These are phyloP conservation scores for Mortierella sp. DNA, from an alignment of 371 early-diverging fungal species.

Conservation along the genomic window DNA sequence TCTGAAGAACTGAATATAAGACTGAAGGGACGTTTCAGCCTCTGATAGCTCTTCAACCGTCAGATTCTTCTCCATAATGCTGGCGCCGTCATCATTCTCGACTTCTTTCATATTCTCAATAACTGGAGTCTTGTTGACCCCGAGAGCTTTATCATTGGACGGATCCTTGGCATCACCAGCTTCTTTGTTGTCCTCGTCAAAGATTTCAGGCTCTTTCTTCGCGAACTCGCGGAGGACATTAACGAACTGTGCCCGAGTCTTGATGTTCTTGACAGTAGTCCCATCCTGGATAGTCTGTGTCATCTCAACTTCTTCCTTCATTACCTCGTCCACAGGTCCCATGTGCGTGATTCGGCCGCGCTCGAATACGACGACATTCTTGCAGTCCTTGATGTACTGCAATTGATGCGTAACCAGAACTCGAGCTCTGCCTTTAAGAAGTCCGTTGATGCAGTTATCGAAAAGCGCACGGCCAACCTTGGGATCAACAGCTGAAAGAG, in stretches of 20 bases:
- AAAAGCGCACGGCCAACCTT: conserved; percentile 63
- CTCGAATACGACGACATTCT: conserved; percentile 30
- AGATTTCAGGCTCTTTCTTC: conserved; percentile 23
- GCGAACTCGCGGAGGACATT: conserved; percentile 50
- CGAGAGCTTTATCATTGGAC: conserved; percentile 32
- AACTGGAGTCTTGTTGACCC: background rate
- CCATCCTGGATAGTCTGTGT: conserved; percentile 20
- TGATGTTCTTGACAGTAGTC: conserved; percentile 31
- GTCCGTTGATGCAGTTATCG: conserved; percentile 56
- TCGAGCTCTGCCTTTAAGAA: conserved; percentile 45
- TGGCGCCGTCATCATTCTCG: background rate
- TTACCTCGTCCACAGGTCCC: conserved; percentile 30
- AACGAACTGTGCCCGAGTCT: conserved; percentile 42
- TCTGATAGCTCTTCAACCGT: conserved; percentile 35
- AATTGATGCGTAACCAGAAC: conserved; percentile 59
- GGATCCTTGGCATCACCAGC: background rate
- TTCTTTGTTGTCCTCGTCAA: background rate
- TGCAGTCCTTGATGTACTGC: conserved; percentile 65
- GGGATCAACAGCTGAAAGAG: conserved; percentile 84
- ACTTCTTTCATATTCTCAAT: background rate
- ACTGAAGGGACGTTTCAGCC: background rate
- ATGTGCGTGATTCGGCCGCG: conserved; percentile 48
- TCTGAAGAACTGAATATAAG: conserved; percentile 6
- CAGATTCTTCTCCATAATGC: conserved; percentile 8
- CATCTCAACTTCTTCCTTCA: conserved; percentile 37